Conservation (phyloP, 2,329 filamentous ascomycete genomes). For the Pochonia chlamydosporia region DNA sequence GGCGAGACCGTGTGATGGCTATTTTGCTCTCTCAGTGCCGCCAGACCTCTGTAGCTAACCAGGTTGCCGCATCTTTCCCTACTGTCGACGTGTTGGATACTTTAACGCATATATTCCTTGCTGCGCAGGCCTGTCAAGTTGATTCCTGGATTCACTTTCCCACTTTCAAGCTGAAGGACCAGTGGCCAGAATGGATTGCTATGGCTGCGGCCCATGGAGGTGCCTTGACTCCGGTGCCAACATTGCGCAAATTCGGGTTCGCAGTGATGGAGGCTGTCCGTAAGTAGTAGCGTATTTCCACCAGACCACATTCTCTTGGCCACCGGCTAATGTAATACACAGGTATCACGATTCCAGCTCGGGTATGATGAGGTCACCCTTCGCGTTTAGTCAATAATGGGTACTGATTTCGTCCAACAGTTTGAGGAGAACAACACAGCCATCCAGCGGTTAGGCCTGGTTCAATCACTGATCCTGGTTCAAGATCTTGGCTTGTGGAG, state of each 20-base stretch:
- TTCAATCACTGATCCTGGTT: conserved; percentile 42
- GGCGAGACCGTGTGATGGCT: conserved; percentile 57
- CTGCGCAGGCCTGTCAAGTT: conserved; percentile 48
- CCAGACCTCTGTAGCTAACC: conserved; percentile 40
- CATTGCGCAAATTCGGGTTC: conserved; percentile 56
- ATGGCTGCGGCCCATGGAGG: conserved; percentile 57
- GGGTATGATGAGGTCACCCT: conserved; percentile 17
- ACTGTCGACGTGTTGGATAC: conserved; percentile 55
- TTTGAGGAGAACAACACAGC: conserved; percentile 45
- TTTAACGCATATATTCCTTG: conserved; percentile 55
- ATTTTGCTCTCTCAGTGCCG: conserved; percentile 57
- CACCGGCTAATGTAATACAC: conserved; percentile 1
- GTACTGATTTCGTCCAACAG: conserved; percentile 14
- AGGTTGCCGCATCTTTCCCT: conserved; percentile 56
- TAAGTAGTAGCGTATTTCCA: conserved; percentile 15
- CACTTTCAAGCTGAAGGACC: conserved; percentile 48
- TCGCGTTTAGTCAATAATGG: background rate
- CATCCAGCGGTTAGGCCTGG: conserved; percentile 40
- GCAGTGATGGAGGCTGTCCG: conserved; percentile 48
- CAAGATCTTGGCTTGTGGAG: conserved; percentile 50
- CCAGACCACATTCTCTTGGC: background rate
- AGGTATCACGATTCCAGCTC: conserved; percentile 24
- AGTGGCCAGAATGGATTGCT: conserved; percentile 54
- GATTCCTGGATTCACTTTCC: conserved; percentile 58
- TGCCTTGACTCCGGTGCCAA: conserved; percentile 48